Evolutionary conservation across 495 filamentous ascomycete genomes (phyloP), one percentile per base, ranked within the genome.

Genomic region (Neurospora hispaniola): DNA sequence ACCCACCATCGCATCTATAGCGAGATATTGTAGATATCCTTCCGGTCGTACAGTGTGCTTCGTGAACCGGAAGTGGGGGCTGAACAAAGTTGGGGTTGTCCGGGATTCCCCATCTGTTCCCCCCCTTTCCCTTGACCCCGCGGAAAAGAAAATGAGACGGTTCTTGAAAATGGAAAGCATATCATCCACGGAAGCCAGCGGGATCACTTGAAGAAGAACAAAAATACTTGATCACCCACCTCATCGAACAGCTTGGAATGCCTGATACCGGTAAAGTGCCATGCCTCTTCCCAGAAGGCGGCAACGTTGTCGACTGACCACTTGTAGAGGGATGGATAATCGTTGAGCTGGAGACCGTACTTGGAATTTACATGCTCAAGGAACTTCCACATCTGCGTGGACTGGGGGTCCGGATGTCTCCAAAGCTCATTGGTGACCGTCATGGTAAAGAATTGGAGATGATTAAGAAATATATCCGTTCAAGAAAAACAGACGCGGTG

Each of bases 211-310:
- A 48, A 23, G 38, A 48, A 23, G 10, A 41, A 39, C 40, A n/a
- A 43, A 70, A 42, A 70, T 46, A 35, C 38, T 6, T 35, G 16
- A 27, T 12, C 10, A 77, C 85, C 77, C 78, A 93, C 92, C 74
- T 86, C 79, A 16, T 86, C 80, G 79, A 89, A 94, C 5, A 84
- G 81, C 74, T 81, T 80, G n/a, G 91, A 91, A 18, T 92, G 87
- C 71, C 85, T 88, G 75, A 98, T 87, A 43, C 89, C 88, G 6
- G 89, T 91, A 79, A 90, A 96, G 59, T 91, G 82, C 94, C 94
- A 98, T 9, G 94, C 87, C 74, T 96, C 89, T 23, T 85, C 89
- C 96, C 96, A 99, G 77, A 97, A 96, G 8, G 86, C 80, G 12
- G 88, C 85, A 31, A 93, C 85, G 76, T 96, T 87, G 20, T 90